Conservation (phyloP, 23 red algal genomes). For the Gracilaria caudata region DNA sequence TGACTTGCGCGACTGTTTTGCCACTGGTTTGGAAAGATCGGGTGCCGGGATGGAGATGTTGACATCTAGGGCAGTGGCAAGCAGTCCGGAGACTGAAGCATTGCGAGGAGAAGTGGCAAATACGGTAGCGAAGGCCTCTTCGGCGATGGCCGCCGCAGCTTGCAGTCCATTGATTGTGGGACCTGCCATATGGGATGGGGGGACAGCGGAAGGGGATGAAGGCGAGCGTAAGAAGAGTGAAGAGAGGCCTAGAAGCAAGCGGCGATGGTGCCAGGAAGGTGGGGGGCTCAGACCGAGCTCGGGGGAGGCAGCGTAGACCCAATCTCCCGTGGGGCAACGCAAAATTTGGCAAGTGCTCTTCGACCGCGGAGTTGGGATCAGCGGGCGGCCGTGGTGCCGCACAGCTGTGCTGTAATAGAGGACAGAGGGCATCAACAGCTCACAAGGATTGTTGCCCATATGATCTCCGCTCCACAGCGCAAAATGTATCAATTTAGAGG, state of each 20-base stretch:
- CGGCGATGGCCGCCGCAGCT: slow-evolving; percentile 22
- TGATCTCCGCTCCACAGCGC: background rate
- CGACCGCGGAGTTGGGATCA: background rate
- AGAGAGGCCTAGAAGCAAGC: background rate
- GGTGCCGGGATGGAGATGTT: slow-evolving; percentile 9
- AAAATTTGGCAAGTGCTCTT: background rate
- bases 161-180: slow-evolving; percentile 28
- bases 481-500: slow-evolving; percentile 1
- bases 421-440: background rate
- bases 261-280: background rate
- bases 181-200: background rate
- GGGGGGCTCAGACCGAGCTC: background rate
- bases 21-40: background rate
- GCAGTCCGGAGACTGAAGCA: slow-evolving; percentile 1
- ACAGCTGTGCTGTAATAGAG: background rate
- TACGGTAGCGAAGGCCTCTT: slow-evolving; percentile 16
- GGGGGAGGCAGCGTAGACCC: background rate
- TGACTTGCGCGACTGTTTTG: slow-evolving; percentile 20
- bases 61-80: slow-evolving; percentile 14
- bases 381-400: background rate
- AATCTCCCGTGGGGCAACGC: slow-evolving; percentile 18
- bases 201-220: background rate
- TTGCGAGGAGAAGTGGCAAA: slow-evolving; percentile 28
- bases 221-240: background rate
- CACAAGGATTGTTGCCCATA: slow-evolving; percentile 1